phyloP scores from a whole-genome alignment of 2,329 filamentous ascomycete species.

The Magnaporthiopsis poae region DNA sequence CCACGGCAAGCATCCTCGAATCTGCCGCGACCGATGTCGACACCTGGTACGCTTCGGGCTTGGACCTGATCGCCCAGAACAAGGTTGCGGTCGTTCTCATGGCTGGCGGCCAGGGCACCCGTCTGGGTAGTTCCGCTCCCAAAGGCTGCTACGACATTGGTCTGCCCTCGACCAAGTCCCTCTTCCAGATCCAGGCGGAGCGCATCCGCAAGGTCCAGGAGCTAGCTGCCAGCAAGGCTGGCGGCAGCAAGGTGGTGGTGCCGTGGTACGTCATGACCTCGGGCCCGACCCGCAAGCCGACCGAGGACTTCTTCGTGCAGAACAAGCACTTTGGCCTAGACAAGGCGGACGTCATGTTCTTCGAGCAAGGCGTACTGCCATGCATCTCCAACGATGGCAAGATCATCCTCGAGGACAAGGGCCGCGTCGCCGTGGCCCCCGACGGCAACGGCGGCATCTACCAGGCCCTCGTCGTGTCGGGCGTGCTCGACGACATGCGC shows the following conservation, averaged over 20 bases:
- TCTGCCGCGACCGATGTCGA: slow-evolving; percentile 68
- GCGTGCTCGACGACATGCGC: slow-evolving; percentile 77
- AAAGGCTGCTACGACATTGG: slow-evolving; percentile 98
- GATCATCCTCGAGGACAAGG: slow-evolving; percentile 85
- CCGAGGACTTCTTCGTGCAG: slow-evolving; percentile 85
- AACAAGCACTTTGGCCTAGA: slow-evolving; percentile 84
- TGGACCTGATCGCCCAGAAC: slow-evolving; percentile 70
- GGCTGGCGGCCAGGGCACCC: slow-evolving; percentile 92
- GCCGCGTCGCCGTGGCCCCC: slow-evolving; percentile 83
- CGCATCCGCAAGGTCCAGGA: slow-evolving; percentile 78
- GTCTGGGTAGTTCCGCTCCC: slow-evolving; percentile 84
- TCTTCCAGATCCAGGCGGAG: slow-evolving; percentile 97
- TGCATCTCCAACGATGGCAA: slow-evolving; percentile 97
- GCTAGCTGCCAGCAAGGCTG: slow-evolving; percentile 63
- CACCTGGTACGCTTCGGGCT: slow-evolving; percentile 71
- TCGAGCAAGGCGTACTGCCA: slow-evolving; percentile 92
- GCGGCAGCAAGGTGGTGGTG: slow-evolving; percentile 50
- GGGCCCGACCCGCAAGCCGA: slow-evolving; percentile 81
- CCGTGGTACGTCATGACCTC: slow-evolving; percentile 99
- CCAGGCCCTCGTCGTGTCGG: slow-evolving; percentile 72
- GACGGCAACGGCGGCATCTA: slow-evolving; percentile 97
- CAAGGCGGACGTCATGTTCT: slow-evolving; percentile 78
- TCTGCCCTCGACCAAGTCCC: slow-evolving; percentile 79
- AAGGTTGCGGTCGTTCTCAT: slow-evolving; percentile 83
- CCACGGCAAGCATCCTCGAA: slow-evolving; percentile 84